phyloP scores from a whole-genome alignment of 495 filamentous ascomycete species.

The Podospora pseudoanserina region DNA sequence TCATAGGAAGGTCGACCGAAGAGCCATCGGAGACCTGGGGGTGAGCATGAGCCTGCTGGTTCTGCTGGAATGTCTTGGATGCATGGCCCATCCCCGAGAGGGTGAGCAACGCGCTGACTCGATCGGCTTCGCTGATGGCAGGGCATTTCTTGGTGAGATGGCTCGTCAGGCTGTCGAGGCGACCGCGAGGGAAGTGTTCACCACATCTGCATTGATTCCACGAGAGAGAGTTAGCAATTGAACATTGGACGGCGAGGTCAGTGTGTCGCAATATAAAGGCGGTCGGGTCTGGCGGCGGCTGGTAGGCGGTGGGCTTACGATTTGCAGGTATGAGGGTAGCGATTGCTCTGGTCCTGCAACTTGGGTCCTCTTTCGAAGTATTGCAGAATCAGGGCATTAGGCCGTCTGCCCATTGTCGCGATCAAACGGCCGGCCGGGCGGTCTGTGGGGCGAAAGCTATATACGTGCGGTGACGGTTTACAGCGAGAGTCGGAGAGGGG shows the following conservation, averaged over 20 bases:
- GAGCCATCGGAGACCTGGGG: constrained; percentile 24
- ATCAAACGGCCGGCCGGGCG: constrained; percentile 15
- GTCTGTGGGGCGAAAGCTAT: constrained; percentile 20
- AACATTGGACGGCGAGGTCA: not conserved
- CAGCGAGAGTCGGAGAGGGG: constrained; percentile 19
- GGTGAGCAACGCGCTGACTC: constrained; percentile 59
- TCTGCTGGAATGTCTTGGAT: constrained; percentile 27
- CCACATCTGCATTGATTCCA: constrained; percentile 50
- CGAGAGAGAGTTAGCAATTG: constrained; percentile 7
- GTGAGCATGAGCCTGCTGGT: constrained; percentile 23
- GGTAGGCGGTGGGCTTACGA: constrained; percentile 30
- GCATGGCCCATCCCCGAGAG: constrained; percentile 40
- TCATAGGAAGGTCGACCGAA: constrained; percentile 30
- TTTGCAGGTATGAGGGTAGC: constrained; percentile 85
- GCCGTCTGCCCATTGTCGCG: constrained; percentile 68
- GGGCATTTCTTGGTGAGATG: constrained; percentile 82
- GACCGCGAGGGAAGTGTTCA: constrained; percentile 79
- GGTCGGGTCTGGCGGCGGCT: not conserved
- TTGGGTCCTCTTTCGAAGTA: constrained; percentile 81
- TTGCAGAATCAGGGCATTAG: constrained; percentile 75
- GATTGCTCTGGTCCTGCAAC: constrained; percentile 77
- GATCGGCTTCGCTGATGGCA: constrained; percentile 62
- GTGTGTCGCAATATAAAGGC: constrained; percentile 7
- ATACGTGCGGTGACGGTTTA: constrained; percentile 13
- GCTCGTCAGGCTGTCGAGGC: constrained; percentile 71